Percentiles rank a stretch among this genome's conserved stretches.
Evolutionary conservation across 2,329 filamentous ascomycete species (phyloP).

Genomic region (Chaetomium sp.): DNA sequence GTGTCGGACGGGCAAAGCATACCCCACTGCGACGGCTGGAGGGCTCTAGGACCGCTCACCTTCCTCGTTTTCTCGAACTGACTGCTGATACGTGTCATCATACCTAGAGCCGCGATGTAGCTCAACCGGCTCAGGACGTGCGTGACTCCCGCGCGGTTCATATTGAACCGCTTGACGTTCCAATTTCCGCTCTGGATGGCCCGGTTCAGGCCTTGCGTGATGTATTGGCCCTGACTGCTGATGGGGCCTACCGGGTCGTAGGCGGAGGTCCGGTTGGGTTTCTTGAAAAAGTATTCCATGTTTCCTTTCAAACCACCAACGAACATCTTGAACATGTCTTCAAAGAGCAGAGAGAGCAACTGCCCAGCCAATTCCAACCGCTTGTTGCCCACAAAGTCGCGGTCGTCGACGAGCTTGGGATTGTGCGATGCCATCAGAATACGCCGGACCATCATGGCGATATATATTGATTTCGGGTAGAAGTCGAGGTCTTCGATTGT

Average conservation of each 20-base stretch:
- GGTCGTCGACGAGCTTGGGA: conserved; percentile 85
- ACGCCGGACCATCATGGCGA: conserved; percentile 96
- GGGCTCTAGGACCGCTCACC: conserved; percentile 89
- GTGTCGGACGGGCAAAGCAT: conserved; percentile 98
- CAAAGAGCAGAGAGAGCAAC: conserved; percentile 88
- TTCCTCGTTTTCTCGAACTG: conserved; percentile 99
- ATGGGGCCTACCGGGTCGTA: conserved; percentile 88
- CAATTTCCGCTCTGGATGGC: conserved; percentile 98
- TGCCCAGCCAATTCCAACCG: conserved; percentile 92
- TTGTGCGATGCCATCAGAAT: conserved; percentile 94
- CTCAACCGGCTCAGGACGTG: conserved; percentile 94
- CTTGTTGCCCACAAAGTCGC: conserved; percentile 98
- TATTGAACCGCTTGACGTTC: conserved; percentile 97
- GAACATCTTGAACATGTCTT: conserved; percentile 97
- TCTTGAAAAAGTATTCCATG: conserved; percentile 94
- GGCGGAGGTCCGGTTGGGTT: conserved; percentile 83
- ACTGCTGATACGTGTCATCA: conserved; percentile 99
- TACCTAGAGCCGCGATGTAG: conserved; percentile 94
- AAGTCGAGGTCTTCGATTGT: conserved; percentile 91
- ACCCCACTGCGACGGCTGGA: conserved; percentile 96
- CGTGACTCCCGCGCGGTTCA: conserved; percentile 96
- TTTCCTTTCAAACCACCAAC: conserved; percentile 85
- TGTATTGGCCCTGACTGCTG: conserved; percentile 79
- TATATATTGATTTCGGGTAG: conserved; percentile 93
- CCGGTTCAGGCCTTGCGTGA: conserved; percentile 90